Evolutionary conservation across 805 yeast genomes (phyloP), one percentile per base, ranked within the genome.

Genomic region (Nematodospora valgi): DNA sequence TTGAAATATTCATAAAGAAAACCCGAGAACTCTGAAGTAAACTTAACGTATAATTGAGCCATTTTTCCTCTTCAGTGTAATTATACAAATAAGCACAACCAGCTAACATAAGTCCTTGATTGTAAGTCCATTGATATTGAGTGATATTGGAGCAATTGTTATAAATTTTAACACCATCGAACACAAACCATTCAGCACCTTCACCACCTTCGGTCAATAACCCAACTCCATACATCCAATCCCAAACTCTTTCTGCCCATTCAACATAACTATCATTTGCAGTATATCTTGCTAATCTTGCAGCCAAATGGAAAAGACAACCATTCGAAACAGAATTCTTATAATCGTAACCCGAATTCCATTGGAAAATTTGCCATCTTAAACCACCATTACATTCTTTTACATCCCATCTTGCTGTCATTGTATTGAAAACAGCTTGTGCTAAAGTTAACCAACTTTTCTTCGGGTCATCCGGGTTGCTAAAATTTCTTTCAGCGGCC

Each of bases 401-500:
- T 6, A 34, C 34, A 40, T 68, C 73, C 73, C 73, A 68, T 37
- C 73, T 51, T 14, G 68, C 62, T 19, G 67, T 51, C 72, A 67
- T 67, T 35, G 72, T 62, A 45, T 67, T 67, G 49, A 60, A 67
- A 20, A 64, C 62, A 5, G 71, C 70, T 46, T 66, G 72, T 20
- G 64, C 51, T 43, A 66, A 54, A 12, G 64, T 45, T 27, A 67
- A 58, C 73, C 73, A 67, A 2, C 58, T 56, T 39, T 59, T 56
- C 10, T 40, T 44, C 20, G 54, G 51, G 38, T 64, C 64, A 3
- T 38, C 40, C 4, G 71, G 69, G 49, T 81, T 78, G 1, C 86
- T 65, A 54, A 88, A 88, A 61, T 86, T 86, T 54, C 82, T 72
- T 58, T 91, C 98, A 0, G 94, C 94, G 1, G 97, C 97, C 19